Evolutionary conservation across 108 stramenopile species (phyloP), one percentile per base, ranked within the genome.

Genomic region (Discostella stelligeroides): DNA sequence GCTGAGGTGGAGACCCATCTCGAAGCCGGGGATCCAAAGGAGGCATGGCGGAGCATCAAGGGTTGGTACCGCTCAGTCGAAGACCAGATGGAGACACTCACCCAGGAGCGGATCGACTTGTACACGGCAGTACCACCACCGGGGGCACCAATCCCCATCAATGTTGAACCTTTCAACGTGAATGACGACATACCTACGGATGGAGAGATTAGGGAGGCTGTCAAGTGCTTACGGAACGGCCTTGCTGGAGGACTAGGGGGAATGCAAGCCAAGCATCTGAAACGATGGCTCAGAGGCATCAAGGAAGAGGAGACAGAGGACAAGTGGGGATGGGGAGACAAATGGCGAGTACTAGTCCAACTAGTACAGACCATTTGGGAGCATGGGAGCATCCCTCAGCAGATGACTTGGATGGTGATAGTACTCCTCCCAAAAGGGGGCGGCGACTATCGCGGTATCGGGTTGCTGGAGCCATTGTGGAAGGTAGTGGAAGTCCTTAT

Each of bases 381-480:
- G 48, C 40, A 46, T 15, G 71, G 71, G 40, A 45, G 61, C 34
- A 21, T 72, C 2, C 71, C 47, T 11, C n/a, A 38, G 15, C 34
- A 51, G 47, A 28, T 64, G 50, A 34, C 34, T 9, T 63, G 48
- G 71, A 8, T 27, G 10, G n/a, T 55, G 12, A 42, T 72, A 37
- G 71, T 51, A 4, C 48, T 72, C 6, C 28, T 72, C 0, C 71
- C 63, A 13, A 73, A 73, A 24, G 51, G 63, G 2, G 20, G 23
- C 21, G 53, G 63, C 17, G 63, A 45, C 28, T 34, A 46, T 49
- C 41, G 46, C 1, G 51, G 72, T 23, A 73, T 73, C 1, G 63
- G 72, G 21, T 50, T 73, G 7, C 23, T 73, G 5, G 63, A 73
- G 10, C 28, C 39, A 14, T 38, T 65, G 13, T 73, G 72, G 72